Percentiles rank a stretch among this genome's conserved stretches.
These are phyloP conservation scores for Dendryphion nanum DNA, from an alignment of 2,329 filamentous ascomycete species.

Conservation along the genomic window DNA sequence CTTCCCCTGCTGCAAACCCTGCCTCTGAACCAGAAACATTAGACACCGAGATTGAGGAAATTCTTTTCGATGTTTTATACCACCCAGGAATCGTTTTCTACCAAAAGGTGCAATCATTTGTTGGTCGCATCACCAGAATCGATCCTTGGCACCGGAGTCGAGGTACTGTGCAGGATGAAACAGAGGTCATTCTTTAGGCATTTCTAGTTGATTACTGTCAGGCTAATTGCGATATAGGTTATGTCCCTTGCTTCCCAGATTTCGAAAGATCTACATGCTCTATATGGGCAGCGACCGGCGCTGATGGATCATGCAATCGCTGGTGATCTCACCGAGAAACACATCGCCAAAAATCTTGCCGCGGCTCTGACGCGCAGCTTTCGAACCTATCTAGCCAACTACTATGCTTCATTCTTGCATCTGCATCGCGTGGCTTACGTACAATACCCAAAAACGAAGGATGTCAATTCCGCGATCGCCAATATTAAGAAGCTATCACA, in stretches of 20 bases:
- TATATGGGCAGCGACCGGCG: slow-evolving; percentile 53
- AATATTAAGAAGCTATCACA: slow-evolving; percentile 51
- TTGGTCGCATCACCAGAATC: slow-evolving; percentile 57
- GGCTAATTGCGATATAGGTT: too few relatives aligned
- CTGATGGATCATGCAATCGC: slow-evolving; percentile 58
- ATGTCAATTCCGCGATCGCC: slow-evolving; percentile 48
- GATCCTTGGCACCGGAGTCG: slow-evolving; percentile 57
- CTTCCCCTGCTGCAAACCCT: slow-evolving; percentile 40
- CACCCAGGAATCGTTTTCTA: slow-evolving; percentile 58
- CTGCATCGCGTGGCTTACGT: slow-evolving; percentile 59
- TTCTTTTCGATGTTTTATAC: slow-evolving; percentile 55
- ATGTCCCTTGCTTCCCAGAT: slow-evolving; percentile 56
- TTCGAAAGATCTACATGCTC: slow-evolving; percentile 48
- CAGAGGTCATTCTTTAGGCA: too few relatives aligned
- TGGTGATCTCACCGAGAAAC: slow-evolving; percentile 49
- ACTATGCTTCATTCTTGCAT: slow-evolving; percentile 56
- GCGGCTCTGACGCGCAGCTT: slow-evolving; percentile 54
- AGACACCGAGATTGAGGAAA: slow-evolving; percentile 46
- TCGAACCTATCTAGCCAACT: slow-evolving; percentile 57
- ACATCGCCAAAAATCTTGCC: slow-evolving; percentile 51
- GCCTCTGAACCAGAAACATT: slow-evolving; percentile 28
- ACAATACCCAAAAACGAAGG: slow-evolving; percentile 52
- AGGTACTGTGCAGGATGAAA: slow-evolving; percentile 58
- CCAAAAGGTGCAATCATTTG: slow-evolving; percentile 58
- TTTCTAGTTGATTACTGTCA: too few relatives aligned